Conservation (phyloP, 2,329 filamentous ascomycete species). For the Gremmenia infestans region DNA sequence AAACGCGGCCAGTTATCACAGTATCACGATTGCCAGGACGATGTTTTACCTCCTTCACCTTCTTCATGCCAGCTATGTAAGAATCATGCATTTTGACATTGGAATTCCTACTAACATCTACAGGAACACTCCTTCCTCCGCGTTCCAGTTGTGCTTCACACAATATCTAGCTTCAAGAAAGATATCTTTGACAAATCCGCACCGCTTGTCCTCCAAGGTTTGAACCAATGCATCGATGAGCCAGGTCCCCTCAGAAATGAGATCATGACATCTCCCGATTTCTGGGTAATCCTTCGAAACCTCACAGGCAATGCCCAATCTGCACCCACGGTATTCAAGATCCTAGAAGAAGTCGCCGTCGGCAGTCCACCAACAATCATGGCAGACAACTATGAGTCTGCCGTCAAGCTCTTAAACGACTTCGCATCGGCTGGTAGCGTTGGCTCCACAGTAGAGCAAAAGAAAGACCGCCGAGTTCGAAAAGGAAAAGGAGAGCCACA, state of each 20-base stretch:
- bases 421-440: slow-evolving; percentile 81
- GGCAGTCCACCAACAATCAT: slow-evolving; percentile 76
- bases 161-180: slow-evolving; percentile 81
- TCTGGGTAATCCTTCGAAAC: slow-evolving; percentile 84
- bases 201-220: slow-evolving; percentile 68
- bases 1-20: slow-evolving; percentile 73
- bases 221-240: slow-evolving; percentile 74
- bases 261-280: slow-evolving; percentile 93
- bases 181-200: slow-evolving; percentile 72
- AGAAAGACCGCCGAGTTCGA: slow-evolving; percentile 48
- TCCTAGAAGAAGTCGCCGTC: slow-evolving; percentile 73
- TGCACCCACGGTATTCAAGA: slow-evolving; percentile 74
- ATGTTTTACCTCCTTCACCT: slow-evolving; percentile 83
- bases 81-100: slow-evolving; percentile 31
- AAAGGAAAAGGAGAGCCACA: slow-evolving; percentile 35
- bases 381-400: slow-evolving; percentile 91
- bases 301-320: slow-evolving; percentile 66
- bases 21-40: slow-evolving; percentile 75
- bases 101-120: slow-evolving; percentile 24
- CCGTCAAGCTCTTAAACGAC: slow-evolving; percentile 77
- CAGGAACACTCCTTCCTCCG: slow-evolving; percentile 88
- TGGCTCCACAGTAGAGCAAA: slow-evolving; percentile 64
- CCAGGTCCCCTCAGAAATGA: slow-evolving; percentile 78
- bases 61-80: slow-evolving; percentile 78
- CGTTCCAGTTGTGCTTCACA: slow-evolving; percentile 85